phyloP scores from a whole-genome alignment of 2,329 filamentous ascomycete genomes.

The Sarocladium strictum region DNA sequence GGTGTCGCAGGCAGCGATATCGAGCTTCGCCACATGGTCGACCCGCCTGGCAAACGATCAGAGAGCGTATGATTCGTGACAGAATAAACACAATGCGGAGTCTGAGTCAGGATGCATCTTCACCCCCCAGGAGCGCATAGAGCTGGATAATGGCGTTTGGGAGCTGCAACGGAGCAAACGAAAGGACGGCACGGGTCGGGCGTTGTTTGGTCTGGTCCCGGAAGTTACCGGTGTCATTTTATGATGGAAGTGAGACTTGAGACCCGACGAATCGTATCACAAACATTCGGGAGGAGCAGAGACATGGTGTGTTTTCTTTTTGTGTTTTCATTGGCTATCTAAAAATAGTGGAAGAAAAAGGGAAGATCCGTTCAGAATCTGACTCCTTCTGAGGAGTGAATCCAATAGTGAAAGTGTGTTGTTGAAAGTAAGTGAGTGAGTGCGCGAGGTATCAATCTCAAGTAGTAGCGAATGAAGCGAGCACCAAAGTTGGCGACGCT shows the following conservation, averaged over 20 bases:
- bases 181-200: neutral
- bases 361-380: neutral
- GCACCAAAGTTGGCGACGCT: neutral
- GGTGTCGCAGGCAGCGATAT: slow-evolving; percentile 25
- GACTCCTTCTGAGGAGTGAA: neutral
- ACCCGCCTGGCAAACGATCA: slow-evolving; percentile 20
- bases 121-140: neutral
- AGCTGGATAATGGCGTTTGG: neutral
- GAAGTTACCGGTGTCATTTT: neutral
- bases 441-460: neutral
- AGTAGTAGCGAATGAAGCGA: neutral
- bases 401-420: neutral
- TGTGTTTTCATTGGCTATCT: neutral
- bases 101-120: neutral
- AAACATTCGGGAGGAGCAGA: neutral
- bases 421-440: neutral
- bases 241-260: neutral
- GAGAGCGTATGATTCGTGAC: slow-evolving; percentile 15
- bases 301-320: neutral
- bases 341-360: neutral
- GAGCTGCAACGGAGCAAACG: neutral
- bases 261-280: neutral
- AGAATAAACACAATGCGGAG: neutral
- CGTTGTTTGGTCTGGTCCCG: neutral
- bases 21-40: slow-evolving; percentile 23